Conservation (phyloP, 805 yeast species). For the Myxozyma nipponensis region DNA sequence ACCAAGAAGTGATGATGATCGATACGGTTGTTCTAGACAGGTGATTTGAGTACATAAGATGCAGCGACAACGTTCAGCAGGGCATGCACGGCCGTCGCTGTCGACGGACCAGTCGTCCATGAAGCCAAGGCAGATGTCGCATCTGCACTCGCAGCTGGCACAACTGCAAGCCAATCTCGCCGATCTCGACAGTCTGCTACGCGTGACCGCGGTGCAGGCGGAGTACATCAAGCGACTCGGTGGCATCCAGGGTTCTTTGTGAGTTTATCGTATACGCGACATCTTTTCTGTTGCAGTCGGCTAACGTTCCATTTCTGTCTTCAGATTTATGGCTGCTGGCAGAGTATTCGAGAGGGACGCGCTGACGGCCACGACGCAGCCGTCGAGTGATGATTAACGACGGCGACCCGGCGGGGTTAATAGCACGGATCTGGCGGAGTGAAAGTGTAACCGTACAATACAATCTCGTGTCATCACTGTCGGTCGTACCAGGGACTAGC, state of each 20-base stretch:
- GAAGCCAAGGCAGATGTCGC: slow-evolving; percentile 47
- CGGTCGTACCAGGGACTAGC: too few species aligned
- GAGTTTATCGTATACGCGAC: slow-evolving; percentile 18
- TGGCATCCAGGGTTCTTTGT: slow-evolving; percentile 53
- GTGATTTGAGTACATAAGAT: too few species aligned
- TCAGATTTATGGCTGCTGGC: slow-evolving; percentile 36
- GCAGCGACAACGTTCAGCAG: background rate
- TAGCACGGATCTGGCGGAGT: too few species aligned
- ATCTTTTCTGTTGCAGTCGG: background rate
- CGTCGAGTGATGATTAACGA: too few species aligned
- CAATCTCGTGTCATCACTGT: too few species aligned
- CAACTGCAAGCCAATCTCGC: slow-evolving; percentile 53
- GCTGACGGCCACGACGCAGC: slow-evolving; percentile 7
- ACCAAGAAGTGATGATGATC: too few species aligned
- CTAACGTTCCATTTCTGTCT: background rate
- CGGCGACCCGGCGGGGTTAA: too few species aligned
- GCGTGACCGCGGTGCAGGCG: slow-evolving; percentile 51
- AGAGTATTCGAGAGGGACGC: slow-evolving; percentile 36
- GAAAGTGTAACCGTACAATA: too few species aligned
- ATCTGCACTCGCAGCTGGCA: slow-evolving; percentile 50
- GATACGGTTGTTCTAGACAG: too few species aligned
- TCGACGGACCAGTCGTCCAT: slow-evolving; percentile 19
- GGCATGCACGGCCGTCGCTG: background rate
- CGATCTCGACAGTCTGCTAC: slow-evolving; percentile 50
- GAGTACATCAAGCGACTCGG: slow-evolving; percentile 52